phyloP scores from a whole-genome alignment of 1,284 basidiomycete species.

The Xerocomus amazonicus region DNA sequence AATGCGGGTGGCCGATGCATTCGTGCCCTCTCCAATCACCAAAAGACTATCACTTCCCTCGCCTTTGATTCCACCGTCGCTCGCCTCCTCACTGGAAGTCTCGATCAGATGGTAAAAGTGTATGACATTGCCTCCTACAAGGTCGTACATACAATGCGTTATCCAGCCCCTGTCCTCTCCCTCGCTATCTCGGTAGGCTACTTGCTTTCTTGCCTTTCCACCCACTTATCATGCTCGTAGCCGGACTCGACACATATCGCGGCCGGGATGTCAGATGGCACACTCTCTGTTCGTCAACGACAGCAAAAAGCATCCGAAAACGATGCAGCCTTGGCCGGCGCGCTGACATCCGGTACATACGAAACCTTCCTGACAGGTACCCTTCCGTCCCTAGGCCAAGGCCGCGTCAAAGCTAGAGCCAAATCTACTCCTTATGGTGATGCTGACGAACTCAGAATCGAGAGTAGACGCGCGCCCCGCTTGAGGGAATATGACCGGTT shows the following conservation, averaged over 20 bases:
- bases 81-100: slow-evolving; percentile 83
- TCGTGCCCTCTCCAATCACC: slow-evolving; percentile 91
- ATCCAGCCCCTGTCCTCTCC: slow-evolving; percentile 89
- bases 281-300: slow-evolving; percentile 82
- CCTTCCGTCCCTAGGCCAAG: slow-evolving; percentile 54
- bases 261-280: slow-evolving; percentile 96
- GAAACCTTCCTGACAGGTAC: slow-evolving; percentile 69
- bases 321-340: slow-evolving; percentile 41
- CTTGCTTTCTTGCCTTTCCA: background rate
- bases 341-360: slow-evolving; percentile 60
- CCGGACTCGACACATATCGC: slow-evolving; percentile 97
- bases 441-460: slow-evolving; percentile 71
- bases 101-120: slow-evolving; percentile 98
- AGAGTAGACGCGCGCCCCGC: slow-evolving; percentile 69
- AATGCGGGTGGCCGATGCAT: slow-evolving; percentile 88
- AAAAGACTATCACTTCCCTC: slow-evolving; percentile 93
- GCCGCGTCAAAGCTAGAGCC: slow-evolving; percentile 51
- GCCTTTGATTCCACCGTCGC: slow-evolving; percentile 75
- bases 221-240: slow-evolving; percentile 39
- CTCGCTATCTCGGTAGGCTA: slow-evolving; percentile 78
- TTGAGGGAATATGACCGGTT: slow-evolving; percentile 87
- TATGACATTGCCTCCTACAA: slow-evolving; percentile 94
- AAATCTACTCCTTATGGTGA: slow-evolving; percentile 50
- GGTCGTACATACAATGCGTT: slow-evolving; percentile 98
- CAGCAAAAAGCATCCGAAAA: slow-evolving; percentile 71